Evolutionary conservation across 1,284 basidiomycete genomes (phyloP).

Genomic region (Trichosporon ovoides): DNA sequence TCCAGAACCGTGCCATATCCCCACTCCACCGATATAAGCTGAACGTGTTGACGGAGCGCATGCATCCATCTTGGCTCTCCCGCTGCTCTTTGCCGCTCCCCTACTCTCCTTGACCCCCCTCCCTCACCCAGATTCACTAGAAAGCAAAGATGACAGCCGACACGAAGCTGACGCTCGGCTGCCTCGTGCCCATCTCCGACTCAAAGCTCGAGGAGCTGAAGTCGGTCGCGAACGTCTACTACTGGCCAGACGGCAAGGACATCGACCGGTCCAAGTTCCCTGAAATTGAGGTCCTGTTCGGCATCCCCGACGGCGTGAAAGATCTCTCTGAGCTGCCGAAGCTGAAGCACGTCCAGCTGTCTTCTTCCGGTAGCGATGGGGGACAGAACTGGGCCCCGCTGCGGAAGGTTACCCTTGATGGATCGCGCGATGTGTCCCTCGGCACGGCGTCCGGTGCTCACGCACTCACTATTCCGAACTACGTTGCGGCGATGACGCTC

Average conservation of each 20-base stretch:
- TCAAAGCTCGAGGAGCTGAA: not conserved
- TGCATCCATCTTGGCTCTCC: not conserved
- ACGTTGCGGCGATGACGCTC: constrained; percentile 35
- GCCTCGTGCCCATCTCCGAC: not conserved
- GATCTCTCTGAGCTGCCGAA: constrained; percentile 25
- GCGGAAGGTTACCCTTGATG: not conserved
- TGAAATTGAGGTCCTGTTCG: not conserved
- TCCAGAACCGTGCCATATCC: not conserved
- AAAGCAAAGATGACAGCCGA: not conserved
- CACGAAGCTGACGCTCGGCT: constrained; percentile 1
- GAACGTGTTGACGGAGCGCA: not conserved
- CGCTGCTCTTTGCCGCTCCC: too few relatives aligned
- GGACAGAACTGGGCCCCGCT: constrained; percentile 3
- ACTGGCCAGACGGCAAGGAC: not conserved
- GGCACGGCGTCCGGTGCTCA: constrained; percentile 42
- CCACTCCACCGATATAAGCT: not conserved
- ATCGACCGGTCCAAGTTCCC: not conserved
- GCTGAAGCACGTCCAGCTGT: constrained; percentile 37
- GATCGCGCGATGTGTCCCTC: constrained; percentile 24
- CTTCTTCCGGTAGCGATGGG: constrained; percentile 32
- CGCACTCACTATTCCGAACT: constrained; percentile 41
- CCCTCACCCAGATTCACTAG: too few relatives aligned
- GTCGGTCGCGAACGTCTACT: not conserved
- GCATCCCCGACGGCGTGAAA: constrained; percentile 12
- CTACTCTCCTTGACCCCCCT: too few relatives aligned